Percentiles rank a stretch among this genome's conserved stretches.
These are phyloP conservation scores for Pestalotiopsis sp. DNA, from an alignment of 2,329 filamentous ascomycete genomes.

Conservation along the genomic window DNA sequence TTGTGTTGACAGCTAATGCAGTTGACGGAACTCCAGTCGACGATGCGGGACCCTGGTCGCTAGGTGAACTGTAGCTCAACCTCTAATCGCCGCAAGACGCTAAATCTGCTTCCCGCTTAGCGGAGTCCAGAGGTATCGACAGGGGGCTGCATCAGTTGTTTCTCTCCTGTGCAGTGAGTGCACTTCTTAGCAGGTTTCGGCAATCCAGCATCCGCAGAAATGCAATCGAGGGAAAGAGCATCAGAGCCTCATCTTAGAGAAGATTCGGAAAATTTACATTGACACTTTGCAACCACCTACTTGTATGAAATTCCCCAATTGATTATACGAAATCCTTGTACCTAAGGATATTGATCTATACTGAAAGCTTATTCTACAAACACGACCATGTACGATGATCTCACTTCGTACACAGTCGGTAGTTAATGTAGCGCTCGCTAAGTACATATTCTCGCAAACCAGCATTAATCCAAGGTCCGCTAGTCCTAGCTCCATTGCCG, in stretches of 20 bases:
- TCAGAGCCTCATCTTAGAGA: neutral
- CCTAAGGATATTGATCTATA: too few relatives aligned
- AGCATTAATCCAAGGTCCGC: neutral
- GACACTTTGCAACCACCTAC: neutral
- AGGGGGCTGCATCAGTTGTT: neutral
- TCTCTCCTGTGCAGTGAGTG: neutral
- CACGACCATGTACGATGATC: neutral
- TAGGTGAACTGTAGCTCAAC: neutral
- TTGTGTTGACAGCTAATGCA: neutral
- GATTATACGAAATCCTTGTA: too few relatives aligned
- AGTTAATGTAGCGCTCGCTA: neutral
- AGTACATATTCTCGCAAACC: neutral
- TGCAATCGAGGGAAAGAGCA: neutral
- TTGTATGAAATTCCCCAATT: too few relatives aligned
- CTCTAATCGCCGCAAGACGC: neutral
- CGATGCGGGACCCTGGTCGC: neutral
- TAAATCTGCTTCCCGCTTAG: neutral
- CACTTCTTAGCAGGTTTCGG: neutral
- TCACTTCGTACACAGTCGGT: neutral
- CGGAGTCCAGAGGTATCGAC: neutral
- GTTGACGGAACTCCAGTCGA: neutral
- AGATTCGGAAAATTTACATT: neutral
- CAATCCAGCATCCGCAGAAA: neutral
- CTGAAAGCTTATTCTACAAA: neutral
- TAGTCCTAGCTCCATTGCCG: neutral